These are phyloP conservation scores for Cruciata laevipes DNA, from an alignment of 257 asterid genomes.

Conservation along the genomic window DNA sequence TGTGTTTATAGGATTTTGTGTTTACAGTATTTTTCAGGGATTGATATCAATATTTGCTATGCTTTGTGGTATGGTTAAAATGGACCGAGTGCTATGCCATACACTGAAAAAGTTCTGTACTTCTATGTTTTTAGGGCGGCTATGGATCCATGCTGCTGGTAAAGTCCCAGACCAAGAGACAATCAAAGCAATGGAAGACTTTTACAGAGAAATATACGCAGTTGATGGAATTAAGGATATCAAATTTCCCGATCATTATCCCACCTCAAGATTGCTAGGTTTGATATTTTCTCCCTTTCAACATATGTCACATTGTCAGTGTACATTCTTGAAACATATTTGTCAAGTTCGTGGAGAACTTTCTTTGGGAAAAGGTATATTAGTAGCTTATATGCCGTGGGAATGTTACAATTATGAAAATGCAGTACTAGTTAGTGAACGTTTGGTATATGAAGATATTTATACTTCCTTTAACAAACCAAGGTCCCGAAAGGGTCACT, in stretches of 20 bases:
- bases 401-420: too few species aligned
- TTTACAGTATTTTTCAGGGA: background rate
- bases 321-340: background rate
- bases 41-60: background rate
- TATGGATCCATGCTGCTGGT: conserved; percentile 98
- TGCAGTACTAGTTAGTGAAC: too few species aligned
- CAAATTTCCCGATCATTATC: conserved; percentile 90
- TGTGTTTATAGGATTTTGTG: background rate
- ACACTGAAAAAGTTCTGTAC: background rate
- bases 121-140: conserved; percentile 47
- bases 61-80: background rate
- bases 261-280: conserved; percentile 89
- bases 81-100: background rate
- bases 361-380: too few species aligned
- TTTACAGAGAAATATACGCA: conserved; percentile 85
- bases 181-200: conserved; percentile 91
- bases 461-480: too few species aligned
- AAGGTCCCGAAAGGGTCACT: background rate
- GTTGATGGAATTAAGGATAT: conserved; percentile 70
- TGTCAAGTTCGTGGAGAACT: too few species aligned
- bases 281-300: conserved; percentile 9
- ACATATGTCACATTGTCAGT: background rate
- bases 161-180: conserved; percentile 86
- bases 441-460: too few species aligned
- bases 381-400: too few species aligned